Base-by-base conservation (phyloP, 2,329 filamentous ascomycete species). In the Parasarocladium wereldwijsianum region DNA sequence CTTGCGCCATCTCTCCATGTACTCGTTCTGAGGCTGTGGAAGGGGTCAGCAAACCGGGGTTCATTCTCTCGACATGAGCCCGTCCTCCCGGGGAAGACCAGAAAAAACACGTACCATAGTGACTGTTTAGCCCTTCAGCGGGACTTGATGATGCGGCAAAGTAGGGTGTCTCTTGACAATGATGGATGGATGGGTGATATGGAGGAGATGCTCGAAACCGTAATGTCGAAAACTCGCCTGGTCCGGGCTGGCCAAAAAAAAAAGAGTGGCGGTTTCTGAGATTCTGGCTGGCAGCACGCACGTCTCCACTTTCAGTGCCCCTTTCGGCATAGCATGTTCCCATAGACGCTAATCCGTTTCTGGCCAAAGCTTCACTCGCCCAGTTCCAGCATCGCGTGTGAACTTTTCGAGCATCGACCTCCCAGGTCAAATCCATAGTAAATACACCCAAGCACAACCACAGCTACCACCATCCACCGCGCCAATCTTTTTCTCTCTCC, bases 21-120 rank as follows among this genome's bases (percentile, higher is more conserved):
- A 57, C 50, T 57, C 79, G 57, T 85, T 85, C 64, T 87, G 78
- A 67, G 79, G 79, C 77, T 79, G 60, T 45, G 11, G 14, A 34
- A 30, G 32, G 34, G 19, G 31, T 48, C 38, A 48, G 41, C 31
- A 20, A 26, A n/a, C n/a, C 1, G 15, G 15, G 5, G 18, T n/a
- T 9, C 16, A 16, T 11, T 17, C 21, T n/a, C 21, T 31, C 15
- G 25, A 22, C n/a, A 15, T n/a, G 24, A 6, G 6, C 6, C 14
- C 18, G 9, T n/a, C 15, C 24, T 31, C 20, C 12, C 17, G 16
- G 16, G 3, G 15, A 8, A n/a, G n/a, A n/a, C n/a, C n/a, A n/a
- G 16, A 21, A 24, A 16, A 13, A n/a, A 32, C 24, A 37, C 49
- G 27, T 44, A 53, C 47, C 51, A 54, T 54, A 22, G 39, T 51